Evolutionary conservation across 306 rosid species (phyloP), one percentile per base, ranked within the genome.

Genomic region (Gastrolobium bilobum): DNA sequence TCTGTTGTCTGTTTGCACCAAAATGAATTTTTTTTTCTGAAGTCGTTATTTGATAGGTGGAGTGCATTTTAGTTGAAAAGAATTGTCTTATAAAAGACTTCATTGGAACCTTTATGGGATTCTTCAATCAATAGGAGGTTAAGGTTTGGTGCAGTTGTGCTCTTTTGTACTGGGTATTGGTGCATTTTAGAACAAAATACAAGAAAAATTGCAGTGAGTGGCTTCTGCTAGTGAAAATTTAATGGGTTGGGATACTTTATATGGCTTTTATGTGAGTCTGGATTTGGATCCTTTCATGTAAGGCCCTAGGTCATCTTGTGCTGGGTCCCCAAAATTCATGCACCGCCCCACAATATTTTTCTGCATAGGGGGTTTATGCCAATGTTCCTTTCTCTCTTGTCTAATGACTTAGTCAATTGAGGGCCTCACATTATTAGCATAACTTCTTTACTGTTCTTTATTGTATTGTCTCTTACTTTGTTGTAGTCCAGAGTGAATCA

Each of bases 1-100:
- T 60, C 77, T 70, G 76, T 58, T 29, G 70, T 59, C 61, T 68
- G 42, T 69, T 75, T 73, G 61, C 46, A 1, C 64, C 61, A 68
- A 39, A 42, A 60, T 15, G 43, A 8, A 10, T 47, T 58, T 58
- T 69, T 10, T 50, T 73, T 56, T 59, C 26, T 20, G 0, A 20
- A 20, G 26, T 20, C 26, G 1, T 20, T 20, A 20, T 20, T 20
- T 20, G 26, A 53, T 51, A 5, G 59, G 56, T 53, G 34, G 44
- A 74, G 70, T 60, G 10, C 37, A 13, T 68, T 68, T 68, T 84
- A 37, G 38, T 39, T 50, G 20, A 69, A 64, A 61, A 7, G 42
- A 62, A 11, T 31, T 54, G 58, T 29, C 43, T 31, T 79, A 4
- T 9, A 38, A 43, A 47, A 71, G 39, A 56, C 35, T 52, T 54